Evolutionary conservation across 192 early-diverging fungal species (phyloP).

Genomic region (Paraglomus occultum): DNA sequence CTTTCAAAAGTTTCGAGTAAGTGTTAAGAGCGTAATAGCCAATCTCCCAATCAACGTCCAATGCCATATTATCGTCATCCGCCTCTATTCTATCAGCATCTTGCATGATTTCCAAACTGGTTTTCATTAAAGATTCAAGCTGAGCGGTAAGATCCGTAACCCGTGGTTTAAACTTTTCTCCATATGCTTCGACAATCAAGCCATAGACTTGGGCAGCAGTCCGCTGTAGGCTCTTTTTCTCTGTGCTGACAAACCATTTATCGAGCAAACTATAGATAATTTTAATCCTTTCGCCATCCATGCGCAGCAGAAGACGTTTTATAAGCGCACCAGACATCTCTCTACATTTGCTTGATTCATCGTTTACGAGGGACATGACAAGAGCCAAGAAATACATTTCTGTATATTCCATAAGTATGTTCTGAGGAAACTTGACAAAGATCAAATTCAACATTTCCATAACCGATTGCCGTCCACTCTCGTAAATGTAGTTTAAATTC

Average conservation of each 20-base stretch:
- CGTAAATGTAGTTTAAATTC: slow-evolving; percentile 88
- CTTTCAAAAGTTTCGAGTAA: slow-evolving; percentile 66
- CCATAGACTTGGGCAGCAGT: slow-evolving; percentile 85
- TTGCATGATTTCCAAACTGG: slow-evolving; percentile 37
- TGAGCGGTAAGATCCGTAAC: slow-evolving; percentile 52
- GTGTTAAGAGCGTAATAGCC: slow-evolving; percentile 81
- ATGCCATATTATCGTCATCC: slow-evolving; percentile 46
- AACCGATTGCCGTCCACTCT: slow-evolving; percentile 88
- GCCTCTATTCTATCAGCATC: slow-evolving; percentile 33
- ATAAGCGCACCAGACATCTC: slow-evolving; percentile 82
- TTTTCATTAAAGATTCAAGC: slow-evolving; percentile 48
- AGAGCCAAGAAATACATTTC: slow-evolving; percentile 87
- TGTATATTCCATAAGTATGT: slow-evolving; percentile 67
- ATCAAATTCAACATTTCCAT: slow-evolving; percentile 84
- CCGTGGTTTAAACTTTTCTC: slow-evolving; percentile 54
- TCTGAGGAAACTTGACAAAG: slow-evolving; percentile 76
- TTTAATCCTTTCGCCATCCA: slow-evolving; percentile 56
- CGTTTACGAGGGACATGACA: slow-evolving; percentile 83
- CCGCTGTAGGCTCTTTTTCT: slow-evolving; percentile 68
- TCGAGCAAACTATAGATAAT: slow-evolving; percentile 69
- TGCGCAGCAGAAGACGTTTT: slow-evolving; percentile 60
- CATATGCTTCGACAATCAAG: slow-evolving; percentile 76
- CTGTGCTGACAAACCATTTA: slow-evolving; percentile 68
- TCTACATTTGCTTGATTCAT: slow-evolving; percentile 89
- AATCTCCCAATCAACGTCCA: slow-evolving; percentile 79